phyloP scores from a whole-genome alignment of 208 protist genomes.

The Leishmania gerbilli region DNA sequence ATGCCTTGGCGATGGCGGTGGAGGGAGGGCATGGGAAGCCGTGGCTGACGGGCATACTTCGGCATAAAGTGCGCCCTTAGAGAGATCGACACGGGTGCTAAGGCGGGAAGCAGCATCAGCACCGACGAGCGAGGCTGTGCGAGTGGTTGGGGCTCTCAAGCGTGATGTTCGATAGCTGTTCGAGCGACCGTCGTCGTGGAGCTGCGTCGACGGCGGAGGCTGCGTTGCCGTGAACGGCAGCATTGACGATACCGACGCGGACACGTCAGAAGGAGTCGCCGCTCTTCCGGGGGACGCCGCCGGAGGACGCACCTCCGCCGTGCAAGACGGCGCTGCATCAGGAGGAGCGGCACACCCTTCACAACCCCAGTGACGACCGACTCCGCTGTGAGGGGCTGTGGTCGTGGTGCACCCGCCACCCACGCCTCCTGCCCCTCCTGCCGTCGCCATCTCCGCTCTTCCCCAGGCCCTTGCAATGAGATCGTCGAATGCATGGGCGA shows the following conservation, averaged over 20 bases:
- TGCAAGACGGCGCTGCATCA: background rate
- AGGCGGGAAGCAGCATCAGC: background rate
- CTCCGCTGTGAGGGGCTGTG: background rate
- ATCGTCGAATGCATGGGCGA: constrained; percentile 4
- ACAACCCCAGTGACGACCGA: background rate
- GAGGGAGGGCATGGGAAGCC: background rate
- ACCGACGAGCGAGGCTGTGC: background rate
- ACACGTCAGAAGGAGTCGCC: background rate
- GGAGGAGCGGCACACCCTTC: background rate
- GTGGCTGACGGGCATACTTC: background rate
- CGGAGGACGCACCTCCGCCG: background rate
- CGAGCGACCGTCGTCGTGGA: background rate
- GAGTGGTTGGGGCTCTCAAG: background rate
- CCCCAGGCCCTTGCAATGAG: constrained; percentile 26
- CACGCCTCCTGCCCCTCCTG: background rate
- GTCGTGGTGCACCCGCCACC: background rate
- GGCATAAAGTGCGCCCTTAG: background rate
- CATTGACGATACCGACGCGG: background rate
- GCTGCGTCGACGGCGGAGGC: background rate
- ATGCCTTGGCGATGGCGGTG: background rate
- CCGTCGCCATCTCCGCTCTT: background rate
- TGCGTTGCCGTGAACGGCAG: background rate
- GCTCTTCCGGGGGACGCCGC: background rate
- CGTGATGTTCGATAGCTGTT: background rate
- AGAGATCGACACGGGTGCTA: background rate